Evolutionary conservation across 495 filamentous ascomycete genomes (phyloP), one percentile per base, ranked within the genome.

Genomic region (Antarctomyces pellizariae): DNA sequence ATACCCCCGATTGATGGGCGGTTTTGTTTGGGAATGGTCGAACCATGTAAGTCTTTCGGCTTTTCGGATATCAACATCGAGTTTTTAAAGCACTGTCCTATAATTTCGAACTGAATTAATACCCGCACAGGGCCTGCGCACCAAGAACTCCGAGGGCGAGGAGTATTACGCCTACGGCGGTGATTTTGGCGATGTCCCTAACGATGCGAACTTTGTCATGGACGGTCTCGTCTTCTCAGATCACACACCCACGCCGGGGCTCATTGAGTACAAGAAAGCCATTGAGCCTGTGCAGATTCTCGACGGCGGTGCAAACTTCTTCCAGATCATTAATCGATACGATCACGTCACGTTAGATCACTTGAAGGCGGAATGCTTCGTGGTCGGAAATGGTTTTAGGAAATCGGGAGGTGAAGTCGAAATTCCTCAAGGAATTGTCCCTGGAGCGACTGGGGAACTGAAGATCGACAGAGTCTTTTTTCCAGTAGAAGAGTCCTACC

Each of bases 11-110:
- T 51, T 77, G 4, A 68, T 75, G 36, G 71, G 71, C 1, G 71
- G 71, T 4, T 75, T 68, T 29, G 59, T 74, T 15, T 77, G 71
- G 69, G 69, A 75, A 39, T 76, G 71, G 71, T 61, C 65, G 1
- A 76, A 75, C 37, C 70, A 75, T 30, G n/a, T n/a, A n/a, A n/a
- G n/a, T n/a, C n/a, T n/a, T n/a, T n/a, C n/a, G n/a, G n/a, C n/a
- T n/a, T n/a, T n/a, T n/a, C n/a, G n/a, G n/a, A n/a, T n/a, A n/a
- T n/a, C n/a, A n/a, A n/a, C n/a, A n/a, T n/a, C n/a, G n/a, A n/a
- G n/a, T n/a, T n/a, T n/a, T n/a, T n/a, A n/a, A n/a, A n/a, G n/a
- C n/a, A n/a, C n/a, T n/a, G n/a, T n/a, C n/a, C n/a, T n/a, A n/a
- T n/a, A n/a, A n/a, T n/a, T n/a, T n/a, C n/a, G n/a, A n/a, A n/a